Percentiles rank a stretch among this genome's conserved stretches.
Evolutionary conservation across 1,284 basidiomycete species (phyloP).

Genomic region (Leccinum idahoense): DNA sequence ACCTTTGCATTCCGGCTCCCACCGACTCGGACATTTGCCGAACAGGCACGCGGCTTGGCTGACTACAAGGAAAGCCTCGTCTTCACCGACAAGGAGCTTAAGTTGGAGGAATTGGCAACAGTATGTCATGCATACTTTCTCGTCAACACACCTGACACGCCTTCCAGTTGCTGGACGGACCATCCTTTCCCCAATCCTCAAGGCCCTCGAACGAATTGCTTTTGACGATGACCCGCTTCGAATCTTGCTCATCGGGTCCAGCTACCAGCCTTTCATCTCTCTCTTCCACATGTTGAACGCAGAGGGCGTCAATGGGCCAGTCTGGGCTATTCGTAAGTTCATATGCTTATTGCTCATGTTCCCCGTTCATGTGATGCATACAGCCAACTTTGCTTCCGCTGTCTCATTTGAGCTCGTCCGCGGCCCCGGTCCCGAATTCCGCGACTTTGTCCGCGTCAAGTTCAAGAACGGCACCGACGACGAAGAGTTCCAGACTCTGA

Average conservation of each 20-base stretch:
- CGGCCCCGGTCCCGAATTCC: constrained; percentile 63
- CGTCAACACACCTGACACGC: background rate
- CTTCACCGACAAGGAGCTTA: constrained; percentile 58
- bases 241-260: constrained; percentile 67
- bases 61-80: constrained; percentile 74
- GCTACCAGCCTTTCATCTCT: constrained; percentile 86
- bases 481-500: constrained; percentile 33
- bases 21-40: constrained; percentile 46
- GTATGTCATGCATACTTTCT: constrained; percentile 34
- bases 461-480: constrained; percentile 77
- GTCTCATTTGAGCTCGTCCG: constrained; percentile 74
- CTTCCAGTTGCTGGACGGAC: constrained; percentile 71
- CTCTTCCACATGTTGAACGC: constrained; percentile 74
- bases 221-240: constrained; percentile 76
- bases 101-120: constrained; percentile 65
- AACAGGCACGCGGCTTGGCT: constrained; percentile 65
- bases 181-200: constrained; percentile 65
- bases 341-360: background rate
- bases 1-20: constrained; percentile 70
- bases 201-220: constrained; percentile 67
- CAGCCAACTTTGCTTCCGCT: constrained; percentile 76
- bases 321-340: constrained; percentile 59
- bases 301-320: constrained; percentile 44
- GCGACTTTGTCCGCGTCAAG: constrained; percentile 75
- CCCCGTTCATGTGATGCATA: background rate